A percentile compares a stretch with the other conserved stretches of the same genome.
Conservation (phyloP, 1,284 basidiomycete genomes). For the Trametes polyzona region DNA sequence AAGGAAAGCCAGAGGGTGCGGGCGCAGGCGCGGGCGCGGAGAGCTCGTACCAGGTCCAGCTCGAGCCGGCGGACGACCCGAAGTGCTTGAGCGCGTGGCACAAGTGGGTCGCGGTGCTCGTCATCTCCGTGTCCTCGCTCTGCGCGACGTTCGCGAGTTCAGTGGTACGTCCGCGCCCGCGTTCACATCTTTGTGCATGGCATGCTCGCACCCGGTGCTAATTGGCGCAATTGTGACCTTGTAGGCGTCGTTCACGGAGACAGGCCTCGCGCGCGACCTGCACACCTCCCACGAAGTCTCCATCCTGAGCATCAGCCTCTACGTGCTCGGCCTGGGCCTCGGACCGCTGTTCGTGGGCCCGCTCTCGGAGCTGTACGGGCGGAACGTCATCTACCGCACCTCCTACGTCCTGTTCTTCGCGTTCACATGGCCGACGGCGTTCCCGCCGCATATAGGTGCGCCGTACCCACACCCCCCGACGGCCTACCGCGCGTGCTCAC, state of each 20-base stretch:
- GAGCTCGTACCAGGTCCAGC: constrained; percentile 36
- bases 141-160: constrained; percentile 77
- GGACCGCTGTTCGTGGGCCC: constrained; percentile 57
- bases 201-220: neutral
- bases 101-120: constrained; percentile 63
- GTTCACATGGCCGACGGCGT: constrained; percentile 58
- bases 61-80: constrained; percentile 57
- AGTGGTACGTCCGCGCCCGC: constrained; percentile 47
- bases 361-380: constrained; percentile 55
- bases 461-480: neutral
- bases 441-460: constrained; percentile 50
- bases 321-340: constrained; percentile 61
- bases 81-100: constrained; percentile 47
- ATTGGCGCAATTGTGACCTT: neutral
- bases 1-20: too few species aligned
- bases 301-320: constrained; percentile 73
- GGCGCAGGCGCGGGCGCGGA: neutral
- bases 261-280: constrained; percentile 61
- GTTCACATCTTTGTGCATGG: neutral
- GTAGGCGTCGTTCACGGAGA: constrained; percentile 71
- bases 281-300: constrained; percentile 64
- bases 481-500: neutral
- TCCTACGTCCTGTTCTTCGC: constrained; percentile 46
- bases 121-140: constrained; percentile 56
- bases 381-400: constrained; percentile 43